A percentile compares a stretch with the other conserved stretches of the same genome.
Evolutionary conservation across 768 basidiomycete species (phyloP).

Genomic region (Psilocybe subaeruginosa): DNA sequence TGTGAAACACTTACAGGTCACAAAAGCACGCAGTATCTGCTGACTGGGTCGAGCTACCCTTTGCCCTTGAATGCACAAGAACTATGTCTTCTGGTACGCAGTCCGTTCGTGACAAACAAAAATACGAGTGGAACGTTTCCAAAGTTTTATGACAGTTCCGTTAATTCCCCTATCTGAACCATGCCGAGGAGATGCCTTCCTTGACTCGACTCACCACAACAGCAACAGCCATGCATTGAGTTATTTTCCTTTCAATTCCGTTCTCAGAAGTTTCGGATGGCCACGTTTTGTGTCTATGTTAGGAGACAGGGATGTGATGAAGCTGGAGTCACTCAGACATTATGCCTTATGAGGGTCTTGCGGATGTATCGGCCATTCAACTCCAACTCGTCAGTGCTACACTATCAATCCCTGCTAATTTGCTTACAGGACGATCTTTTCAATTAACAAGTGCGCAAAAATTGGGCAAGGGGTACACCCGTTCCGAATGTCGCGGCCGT

Average conservation of each 20-base stretch:
- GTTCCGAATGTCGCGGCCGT: not conserved
- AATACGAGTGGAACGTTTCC: constrained; percentile 8
- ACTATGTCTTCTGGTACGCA: constrained; percentile 12
- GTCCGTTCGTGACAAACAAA: constrained; percentile 11
- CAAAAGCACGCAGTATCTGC: constrained; percentile 10
- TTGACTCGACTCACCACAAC: constrained; percentile 10
- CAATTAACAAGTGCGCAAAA: not conserved
- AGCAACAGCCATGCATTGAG: constrained; percentile 4
- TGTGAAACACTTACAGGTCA: constrained; percentile 24
- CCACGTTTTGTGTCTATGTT: constrained; percentile 19
- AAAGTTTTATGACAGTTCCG: constrained; percentile 7
- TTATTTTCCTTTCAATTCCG: constrained; percentile 11
- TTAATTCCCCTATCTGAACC: constrained; percentile 8
- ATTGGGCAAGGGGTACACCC: not conserved
- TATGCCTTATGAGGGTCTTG: constrained; percentile 14
- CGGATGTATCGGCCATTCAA: constrained; percentile 12
- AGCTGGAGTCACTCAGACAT: constrained; percentile 20
- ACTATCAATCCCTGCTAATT: not conserved
- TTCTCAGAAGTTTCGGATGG: constrained; percentile 20
- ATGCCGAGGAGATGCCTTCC: constrained; percentile 5
- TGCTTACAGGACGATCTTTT: not conserved
- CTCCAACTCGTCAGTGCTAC: not conserved
- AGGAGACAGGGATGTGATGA: constrained; percentile 1
- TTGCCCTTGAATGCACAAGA: constrained; percentile 3
- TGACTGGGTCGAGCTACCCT: not conserved